Evolutionary conservation across 306 rosid genomes (phyloP), one percentile per base, ranked within the genome.

Genomic region (Abrus precatorius): DNA sequence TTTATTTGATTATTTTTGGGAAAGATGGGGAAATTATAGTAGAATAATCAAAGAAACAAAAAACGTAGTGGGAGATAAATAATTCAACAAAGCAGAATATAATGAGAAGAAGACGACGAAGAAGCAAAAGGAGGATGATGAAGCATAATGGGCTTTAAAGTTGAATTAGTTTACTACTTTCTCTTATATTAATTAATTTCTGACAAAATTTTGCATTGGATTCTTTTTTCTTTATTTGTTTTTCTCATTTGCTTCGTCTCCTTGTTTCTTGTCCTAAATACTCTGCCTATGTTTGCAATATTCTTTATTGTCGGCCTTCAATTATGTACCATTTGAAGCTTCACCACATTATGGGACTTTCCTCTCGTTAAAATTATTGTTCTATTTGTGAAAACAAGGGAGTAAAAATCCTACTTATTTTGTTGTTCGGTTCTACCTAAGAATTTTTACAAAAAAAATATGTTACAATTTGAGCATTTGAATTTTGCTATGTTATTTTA

Each of bases 121-220:
- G 20, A 47, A 36, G 73, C 50, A 45, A 36, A 36, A 49, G 11
- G 63, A 54, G 38, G 59, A 36, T 36, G 5, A 50, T 63, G 50
- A 71, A 62, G n/a, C 57, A 72, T 6, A 13, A 2, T 36, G 64
- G 40, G 56, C 53, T 32, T 29, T 10, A 61, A 62, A 61, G 66
- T 41, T 28, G 1, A 30, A 9, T 63, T 32, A 54, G 33, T 44
- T 45, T 33, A 55, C 8, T 73, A 54, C 45, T 52, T 41, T n/a
- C 27, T 47, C 29, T 47, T 6, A 14, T 9, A 11, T 70, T 3
- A 10, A 38, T 47, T 45, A 0, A 78, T 74, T 33, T 79, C 63
- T 38, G 64, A 69, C 84, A 74, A 28, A 38, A 72, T 10, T 30
- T 45, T 69, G 74, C 87, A 68, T 74, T 74, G 87, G 84, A 84